Evolutionary conservation across 768 basidiomycete species (phyloP).

Genomic region (Serendipita vermifera): DNA sequence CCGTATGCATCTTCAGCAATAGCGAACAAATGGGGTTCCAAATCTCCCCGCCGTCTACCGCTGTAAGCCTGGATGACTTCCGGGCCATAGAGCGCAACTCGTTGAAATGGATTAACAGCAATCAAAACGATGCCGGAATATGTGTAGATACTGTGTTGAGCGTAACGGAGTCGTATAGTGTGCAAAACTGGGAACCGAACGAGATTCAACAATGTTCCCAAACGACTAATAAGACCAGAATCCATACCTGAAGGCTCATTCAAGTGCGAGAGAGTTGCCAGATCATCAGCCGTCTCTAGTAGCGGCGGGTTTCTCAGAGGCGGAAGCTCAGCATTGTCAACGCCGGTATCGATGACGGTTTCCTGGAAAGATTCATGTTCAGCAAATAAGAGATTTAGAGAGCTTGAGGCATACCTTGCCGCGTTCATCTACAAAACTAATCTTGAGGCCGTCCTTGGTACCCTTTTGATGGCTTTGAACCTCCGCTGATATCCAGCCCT

Average conservation of each 20-base stretch:
- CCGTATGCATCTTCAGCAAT: slow-evolving; percentile 99
- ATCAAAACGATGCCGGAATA: slow-evolving; percentile 98
- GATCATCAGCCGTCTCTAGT: slow-evolving; percentile 92
- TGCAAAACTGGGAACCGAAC: slow-evolving; percentile 56
- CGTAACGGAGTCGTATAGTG: slow-evolving; percentile 93
- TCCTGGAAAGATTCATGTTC: slow-evolving; percentile 36
- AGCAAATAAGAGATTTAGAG: slow-evolving; percentile 7
- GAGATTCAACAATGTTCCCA: background rate
- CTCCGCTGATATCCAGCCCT: slow-evolving; percentile 87
- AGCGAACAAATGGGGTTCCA: slow-evolving; percentile 96
- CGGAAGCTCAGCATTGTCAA: slow-evolving; percentile 52
- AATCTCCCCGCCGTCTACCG: slow-evolving; percentile 79
- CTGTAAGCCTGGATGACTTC: slow-evolving; percentile 97
- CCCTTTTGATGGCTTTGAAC: slow-evolving; percentile 53
- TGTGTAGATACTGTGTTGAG: slow-evolving; percentile 94
- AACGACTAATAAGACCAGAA: background rate
- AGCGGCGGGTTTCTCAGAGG: slow-evolving; percentile 94
- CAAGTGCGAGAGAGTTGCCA: slow-evolving; percentile 93
- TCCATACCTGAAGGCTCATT: slow-evolving; percentile 88
- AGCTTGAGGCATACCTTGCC: slow-evolving; percentile 51
- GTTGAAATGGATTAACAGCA: slow-evolving; percentile 97
- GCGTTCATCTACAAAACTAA: slow-evolving; percentile 79
- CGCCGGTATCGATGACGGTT: slow-evolving; percentile 61
- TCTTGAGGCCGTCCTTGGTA: slow-evolving; percentile 61
- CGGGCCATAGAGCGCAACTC: slow-evolving; percentile 90